Conservation (phyloP, 345 rosid species). For the Pelargonium nanum region DNA sequence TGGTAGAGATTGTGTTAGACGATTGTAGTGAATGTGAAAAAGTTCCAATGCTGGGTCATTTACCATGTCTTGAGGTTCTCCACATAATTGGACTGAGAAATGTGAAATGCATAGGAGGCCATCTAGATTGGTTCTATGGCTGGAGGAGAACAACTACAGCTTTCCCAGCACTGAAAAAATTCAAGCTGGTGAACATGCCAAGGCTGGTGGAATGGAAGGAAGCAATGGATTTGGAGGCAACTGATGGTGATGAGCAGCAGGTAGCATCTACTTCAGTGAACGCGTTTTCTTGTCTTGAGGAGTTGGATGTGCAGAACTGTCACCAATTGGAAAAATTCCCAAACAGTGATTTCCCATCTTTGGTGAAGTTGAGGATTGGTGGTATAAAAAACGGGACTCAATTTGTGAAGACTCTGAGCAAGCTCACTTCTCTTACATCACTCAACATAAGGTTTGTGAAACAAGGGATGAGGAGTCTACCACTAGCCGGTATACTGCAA, state of each 20-base stretch:
- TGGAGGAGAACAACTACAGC: neutral
- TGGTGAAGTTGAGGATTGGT: neutral
- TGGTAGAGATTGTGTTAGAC: slow-evolving; percentile 2
- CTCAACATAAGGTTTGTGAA: neutral
- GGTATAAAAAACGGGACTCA: neutral
- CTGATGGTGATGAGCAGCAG: too few relatives aligned
- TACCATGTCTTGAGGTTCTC: too few relatives aligned
- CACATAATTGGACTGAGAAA: too few relatives aligned
- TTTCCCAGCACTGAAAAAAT: neutral
- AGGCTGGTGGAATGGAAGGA: neutral
- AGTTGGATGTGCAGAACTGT: neutral
- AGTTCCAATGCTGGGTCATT: too few relatives aligned
- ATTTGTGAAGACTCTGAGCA: neutral
- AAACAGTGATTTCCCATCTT: neutral
- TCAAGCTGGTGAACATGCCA: neutral
- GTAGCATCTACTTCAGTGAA: neutral
- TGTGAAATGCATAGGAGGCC: too few relatives aligned
- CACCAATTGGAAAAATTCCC: neutral
- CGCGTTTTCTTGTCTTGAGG: neutral
- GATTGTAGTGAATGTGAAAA: too few relatives aligned
- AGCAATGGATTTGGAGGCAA: too few relatives aligned
- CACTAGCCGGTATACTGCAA: neutral
- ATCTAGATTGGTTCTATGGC: neutral
- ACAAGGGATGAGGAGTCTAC: neutral
- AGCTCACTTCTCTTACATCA: neutral